These are phyloP conservation scores for Flaveria brownii DNA, from an alignment of 129 eudicot genomes.

Conservation along the genomic window DNA sequence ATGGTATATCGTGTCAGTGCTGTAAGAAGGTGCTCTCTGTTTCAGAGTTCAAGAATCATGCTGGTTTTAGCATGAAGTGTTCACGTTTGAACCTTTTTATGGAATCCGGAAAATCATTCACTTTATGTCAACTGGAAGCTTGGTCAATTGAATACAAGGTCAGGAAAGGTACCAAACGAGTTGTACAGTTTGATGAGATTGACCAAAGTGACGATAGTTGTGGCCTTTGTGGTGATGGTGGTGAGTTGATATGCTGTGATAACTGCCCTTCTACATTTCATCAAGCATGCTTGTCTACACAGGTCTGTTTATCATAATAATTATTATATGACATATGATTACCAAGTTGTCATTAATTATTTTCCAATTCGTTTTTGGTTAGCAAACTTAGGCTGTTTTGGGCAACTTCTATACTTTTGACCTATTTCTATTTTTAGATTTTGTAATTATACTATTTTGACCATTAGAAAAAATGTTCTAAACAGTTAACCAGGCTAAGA, in stretches of 20 bases:
- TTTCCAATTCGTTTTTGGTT: background rate
- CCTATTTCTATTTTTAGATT: background rate
- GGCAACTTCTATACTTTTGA: background rate
- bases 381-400: background rate
- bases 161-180: constrained; percentile 52
- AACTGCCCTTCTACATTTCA: constrained; percentile 93
- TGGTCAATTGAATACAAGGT: constrained; percentile 94
- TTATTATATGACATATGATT: background rate
- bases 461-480: background rate
- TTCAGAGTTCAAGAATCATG: constrained; percentile 75
- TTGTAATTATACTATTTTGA: background rate
- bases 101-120: constrained; percentile 84
- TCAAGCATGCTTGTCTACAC: constrained; percentile 72
- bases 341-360: background rate
- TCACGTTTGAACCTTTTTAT: constrained; percentile 74
- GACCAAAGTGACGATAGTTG: constrained; percentile 89
- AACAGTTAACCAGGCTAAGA: background rate
- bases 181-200: constrained; percentile 39
- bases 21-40: constrained; percentile 66
- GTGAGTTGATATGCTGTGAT: constrained; percentile 92
- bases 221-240: constrained; percentile 97
- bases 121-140: constrained; percentile 89
- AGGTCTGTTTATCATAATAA: constrained; percentile 50
- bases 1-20: constrained; percentile 76
- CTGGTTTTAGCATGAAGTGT: constrained; percentile 56